Evolutionary conservation across 257 asterid genomes (phyloP), one percentile per base, ranked within the genome.

Genomic region (Nicotiana tabacum): DNA sequence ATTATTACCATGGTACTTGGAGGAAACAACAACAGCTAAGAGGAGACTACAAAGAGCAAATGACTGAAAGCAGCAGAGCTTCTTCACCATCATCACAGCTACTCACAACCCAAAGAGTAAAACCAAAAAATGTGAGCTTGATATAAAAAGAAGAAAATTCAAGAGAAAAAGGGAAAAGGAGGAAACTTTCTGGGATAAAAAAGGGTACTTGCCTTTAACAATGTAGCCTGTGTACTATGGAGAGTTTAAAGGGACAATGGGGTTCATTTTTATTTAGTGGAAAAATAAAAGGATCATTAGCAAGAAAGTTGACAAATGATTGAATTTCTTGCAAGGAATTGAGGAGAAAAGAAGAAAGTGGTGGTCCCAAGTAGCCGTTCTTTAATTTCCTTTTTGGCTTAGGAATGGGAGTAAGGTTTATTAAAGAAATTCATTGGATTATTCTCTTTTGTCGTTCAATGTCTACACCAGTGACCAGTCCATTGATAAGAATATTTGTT

Each of bases 1-100:
- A 77, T 83, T 66, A 77, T 83, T 87, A 93, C 96, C 97, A 85
- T 85, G 91, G 80, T 88, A 64, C 76, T 89, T 84, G 87, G 93
- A 89, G 86, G 82, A 88, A 85, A 85, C 94, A 58, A 69, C 77
- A 55, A 86, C 82, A 39, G 89, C 82, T 13, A 83, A 86, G 18
- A 90, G 84, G 83, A 90, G 88, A 88, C 83, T 62, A 78, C 79
- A 88, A 80, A 90, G 82, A 77, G 58, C 51, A 83, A 82, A 77
- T 79, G 83, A 84, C 27, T 81, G 84, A 67, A 83, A 83, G 74
- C 77, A 86, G 62, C 78, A 82, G 27, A 82, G 21, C 61, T 33
- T 80, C 80, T 78, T 80, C 87, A 83, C 64, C 88, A 82, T 82
- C 89, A 87, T 85, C 21, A 72, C 83, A 51, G n/a, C 43, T 30